Evolutionary conservation across 495 filamentous ascomycete genomes (phyloP).

Genomic region (Pseudevernia furfuracea): DNA sequence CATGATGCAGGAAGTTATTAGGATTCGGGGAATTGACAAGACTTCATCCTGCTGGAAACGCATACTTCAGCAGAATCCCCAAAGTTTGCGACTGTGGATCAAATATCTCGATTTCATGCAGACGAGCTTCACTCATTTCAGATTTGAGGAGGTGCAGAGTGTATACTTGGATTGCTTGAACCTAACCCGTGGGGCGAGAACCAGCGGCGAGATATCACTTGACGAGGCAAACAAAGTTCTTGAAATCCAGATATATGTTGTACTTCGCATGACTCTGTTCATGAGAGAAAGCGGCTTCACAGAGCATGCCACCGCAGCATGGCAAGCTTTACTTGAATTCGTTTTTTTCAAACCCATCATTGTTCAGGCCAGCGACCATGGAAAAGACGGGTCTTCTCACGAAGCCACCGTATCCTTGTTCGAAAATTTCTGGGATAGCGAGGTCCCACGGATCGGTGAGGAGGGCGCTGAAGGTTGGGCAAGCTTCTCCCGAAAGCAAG

Average conservation of each 20-base stretch:
- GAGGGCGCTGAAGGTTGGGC: conserved; percentile 61
- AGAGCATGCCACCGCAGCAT: conserved; percentile 70
- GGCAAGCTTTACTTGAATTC: conserved; percentile 78
- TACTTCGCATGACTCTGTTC: conserved; percentile 65
- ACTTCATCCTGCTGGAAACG: conserved; percentile 58
- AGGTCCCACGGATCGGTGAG: conserved; percentile 75
- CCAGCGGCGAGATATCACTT: background rate
- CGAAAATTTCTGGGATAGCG: conserved; percentile 77
- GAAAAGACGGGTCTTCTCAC: conserved; percentile 29
- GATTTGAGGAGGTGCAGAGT: conserved; percentile 54
- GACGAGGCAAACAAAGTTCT: conserved; percentile 25
- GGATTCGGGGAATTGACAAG: conserved; percentile 62
- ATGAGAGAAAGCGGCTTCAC: conserved; percentile 70
- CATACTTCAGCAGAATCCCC: conserved; percentile 48
- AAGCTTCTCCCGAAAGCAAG: conserved; percentile 37
- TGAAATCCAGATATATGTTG: conserved; percentile 58
- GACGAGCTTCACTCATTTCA: conserved; percentile 57
- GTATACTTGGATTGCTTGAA: conserved; percentile 51
- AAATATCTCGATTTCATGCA: conserved; percentile 71
- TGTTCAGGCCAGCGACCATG: conserved; percentile 12
- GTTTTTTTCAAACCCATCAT: conserved; percentile 49
- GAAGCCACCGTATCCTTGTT: conserved; percentile 33
- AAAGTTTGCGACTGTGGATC: conserved; percentile 60
- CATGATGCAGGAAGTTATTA: conserved; percentile 61
- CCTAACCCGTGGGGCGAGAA: conserved; percentile 36